These are phyloP conservation scores for Verticillium isaacii DNA, from an alignment of 2,329 filamentous ascomycete genomes.

Conservation along the genomic window DNA sequence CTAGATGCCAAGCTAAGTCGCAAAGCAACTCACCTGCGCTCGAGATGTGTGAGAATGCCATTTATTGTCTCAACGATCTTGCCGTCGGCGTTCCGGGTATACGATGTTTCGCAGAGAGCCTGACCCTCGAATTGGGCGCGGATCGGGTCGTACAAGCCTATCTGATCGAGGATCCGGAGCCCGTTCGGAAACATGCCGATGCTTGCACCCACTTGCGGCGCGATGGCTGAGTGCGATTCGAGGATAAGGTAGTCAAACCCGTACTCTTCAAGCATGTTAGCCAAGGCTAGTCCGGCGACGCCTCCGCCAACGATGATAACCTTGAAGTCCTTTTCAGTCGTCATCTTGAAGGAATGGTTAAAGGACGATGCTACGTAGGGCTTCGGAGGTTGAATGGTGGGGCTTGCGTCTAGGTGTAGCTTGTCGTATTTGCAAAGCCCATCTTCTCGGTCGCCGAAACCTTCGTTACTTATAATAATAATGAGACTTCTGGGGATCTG, in stretches of 20 bases:
- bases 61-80: neutral
- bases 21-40: neutral
- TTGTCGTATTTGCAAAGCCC: too few species aligned
- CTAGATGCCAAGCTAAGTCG: neutral
- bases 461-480: too few species aligned
- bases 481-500: too few species aligned
- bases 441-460: too few species aligned
- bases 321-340: neutral
- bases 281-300: conserved; percentile 13
- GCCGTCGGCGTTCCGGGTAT: conserved; percentile 3
- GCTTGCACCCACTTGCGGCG: conserved; percentile 40
- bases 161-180: conserved; percentile 42
- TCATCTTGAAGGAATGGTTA: neutral
- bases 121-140: conserved; percentile 8
- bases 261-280: conserved; percentile 34
- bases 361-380: too few species aligned
- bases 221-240: conserved; percentile 34
- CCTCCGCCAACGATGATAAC: neutral
- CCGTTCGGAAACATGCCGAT: conserved; percentile 40
- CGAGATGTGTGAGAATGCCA: neutral
- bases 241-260: conserved; percentile 44
- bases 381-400: too few species aligned
- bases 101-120: conserved; percentile 4
- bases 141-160: conserved; percentile 32
- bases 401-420: too few species aligned